A percentile compares a stretch with the other conserved stretches of the same genome.
These are phyloP conservation scores for Aureobasidium sp. DNA, from an alignment of 2,329 filamentous ascomycete genomes.

Conservation along the genomic window DNA sequence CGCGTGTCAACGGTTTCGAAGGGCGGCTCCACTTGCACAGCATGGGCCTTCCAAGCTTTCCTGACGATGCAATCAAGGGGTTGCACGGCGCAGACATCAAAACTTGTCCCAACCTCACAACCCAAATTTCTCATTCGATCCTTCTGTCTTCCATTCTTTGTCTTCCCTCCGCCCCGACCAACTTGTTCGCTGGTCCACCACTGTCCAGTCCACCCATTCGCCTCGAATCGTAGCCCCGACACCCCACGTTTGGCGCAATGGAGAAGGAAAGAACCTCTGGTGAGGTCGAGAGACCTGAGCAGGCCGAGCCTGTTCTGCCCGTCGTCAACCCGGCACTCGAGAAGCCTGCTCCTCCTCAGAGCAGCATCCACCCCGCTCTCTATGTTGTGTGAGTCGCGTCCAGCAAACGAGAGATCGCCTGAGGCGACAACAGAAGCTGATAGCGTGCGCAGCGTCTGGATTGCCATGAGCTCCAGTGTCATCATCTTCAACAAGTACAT, in stretches of 20 bases:
- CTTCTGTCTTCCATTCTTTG: constrained; percentile 1
- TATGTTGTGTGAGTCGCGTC: constrained; percentile 59
- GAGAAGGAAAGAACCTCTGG: constrained; percentile 80
- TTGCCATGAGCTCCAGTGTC: constrained; percentile 81
- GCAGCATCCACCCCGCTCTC: constrained; percentile 67
- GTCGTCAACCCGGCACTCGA: constrained; percentile 69
- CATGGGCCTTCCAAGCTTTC: neutral
- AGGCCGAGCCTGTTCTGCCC: constrained; percentile 58
- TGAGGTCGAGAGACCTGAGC: constrained; percentile 56
- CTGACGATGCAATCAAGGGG: constrained; percentile 7
- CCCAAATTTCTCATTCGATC: neutral
- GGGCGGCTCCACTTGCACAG: constrained; percentile 5
- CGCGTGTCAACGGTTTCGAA: constrained; percentile 9
- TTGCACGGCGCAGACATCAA: neutral
- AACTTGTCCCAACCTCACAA: constrained; percentile 4
- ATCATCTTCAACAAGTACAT: constrained; percentile 99
- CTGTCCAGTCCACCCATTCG: neutral
- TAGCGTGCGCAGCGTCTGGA: constrained; percentile 62
- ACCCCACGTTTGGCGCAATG: constrained; percentile 37
- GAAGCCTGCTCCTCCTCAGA: constrained; percentile 58
- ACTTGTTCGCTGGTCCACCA: neutral
- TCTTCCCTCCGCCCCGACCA: neutral
- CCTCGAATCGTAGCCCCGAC: neutral
- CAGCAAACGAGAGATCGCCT: neutral
- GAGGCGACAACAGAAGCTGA: neutral